Conservation (phyloP, 306 rosid genomes). For the Lagenaria siceraria region DNA sequence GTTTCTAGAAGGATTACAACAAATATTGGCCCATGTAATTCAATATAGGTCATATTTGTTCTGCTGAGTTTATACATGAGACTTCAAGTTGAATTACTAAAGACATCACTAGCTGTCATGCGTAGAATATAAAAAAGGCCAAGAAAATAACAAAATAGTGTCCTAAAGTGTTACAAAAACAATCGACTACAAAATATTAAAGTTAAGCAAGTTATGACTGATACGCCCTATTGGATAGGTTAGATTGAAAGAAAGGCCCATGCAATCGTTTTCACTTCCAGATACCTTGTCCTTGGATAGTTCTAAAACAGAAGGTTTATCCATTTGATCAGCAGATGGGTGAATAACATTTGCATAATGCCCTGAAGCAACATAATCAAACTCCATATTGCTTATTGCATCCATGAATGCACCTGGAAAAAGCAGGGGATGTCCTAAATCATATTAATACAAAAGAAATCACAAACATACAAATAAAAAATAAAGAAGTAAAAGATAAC, state of each 20-base stretch:
- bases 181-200: not conserved
- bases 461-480: not conserved
- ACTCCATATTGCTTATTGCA: slow-evolving; percentile 60
- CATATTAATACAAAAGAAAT: not conserved
- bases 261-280: slow-evolving; percentile 1
- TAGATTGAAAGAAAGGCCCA: not conserved
- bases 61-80: not conserved
- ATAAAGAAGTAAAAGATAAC: not conserved
- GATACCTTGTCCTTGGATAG: slow-evolving; percentile 77
- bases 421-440: not conserved
- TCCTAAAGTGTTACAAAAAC: not conserved
- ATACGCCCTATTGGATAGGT: not conserved
- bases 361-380: slow-evolving; percentile 86
- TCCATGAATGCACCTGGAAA: slow-evolving; percentile 87
- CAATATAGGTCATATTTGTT: not conserved
- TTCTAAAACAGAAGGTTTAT: slow-evolving; percentile 41
- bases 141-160: not conserved
- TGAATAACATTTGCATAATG: slow-evolving; percentile 88
- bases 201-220: not conserved
- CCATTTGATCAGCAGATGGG: slow-evolving; percentile 28
- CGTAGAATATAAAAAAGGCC: not conserved
- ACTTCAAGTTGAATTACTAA: not conserved
- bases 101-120: not conserved
- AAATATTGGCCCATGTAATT: not conserved
- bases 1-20: not conserved